Percentiles rank a stretch among this genome's conserved stretches.
These are phyloP conservation scores for Suillus weaverae DNA, from an alignment of 768 basidiomycete species.

Conservation along the genomic window DNA sequence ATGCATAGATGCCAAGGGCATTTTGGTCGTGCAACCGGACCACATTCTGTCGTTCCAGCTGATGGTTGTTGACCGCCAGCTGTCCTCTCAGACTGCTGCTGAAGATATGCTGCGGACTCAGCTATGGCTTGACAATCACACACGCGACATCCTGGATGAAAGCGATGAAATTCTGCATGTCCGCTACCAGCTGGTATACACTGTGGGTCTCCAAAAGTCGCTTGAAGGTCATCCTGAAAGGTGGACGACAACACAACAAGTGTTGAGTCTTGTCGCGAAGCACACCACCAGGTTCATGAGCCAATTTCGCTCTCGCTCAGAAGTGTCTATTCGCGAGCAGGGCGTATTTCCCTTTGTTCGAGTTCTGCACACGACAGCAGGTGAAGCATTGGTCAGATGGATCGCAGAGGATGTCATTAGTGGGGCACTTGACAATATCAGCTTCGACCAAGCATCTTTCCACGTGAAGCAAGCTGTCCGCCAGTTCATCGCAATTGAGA, in stretches of 20 bases:
- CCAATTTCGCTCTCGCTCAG: slow-evolving; percentile 14
- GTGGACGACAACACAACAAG: slow-evolving; percentile 35
- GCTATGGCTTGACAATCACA: slow-evolving; percentile 19
- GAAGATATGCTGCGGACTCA: slow-evolving; percentile 13
- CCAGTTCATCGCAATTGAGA: slow-evolving; percentile 24
- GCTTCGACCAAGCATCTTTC: slow-evolving; percentile 13
- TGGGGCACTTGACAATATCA: slow-evolving; percentile 15
- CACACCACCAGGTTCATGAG: slow-evolving; percentile 15
- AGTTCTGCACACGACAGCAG: slow-evolving; percentile 16
- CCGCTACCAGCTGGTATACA: slow-evolving; percentile 39
- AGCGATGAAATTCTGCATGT: slow-evolving; percentile 42
- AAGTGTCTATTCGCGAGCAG: slow-evolving; percentile 14
- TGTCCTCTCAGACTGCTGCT: slow-evolving; percentile 8
- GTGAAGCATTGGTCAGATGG: slow-evolving; percentile 13
- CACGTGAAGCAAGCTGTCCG: slow-evolving; percentile 12
- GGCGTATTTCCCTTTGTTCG: slow-evolving; percentile 28
- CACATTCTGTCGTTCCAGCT: slow-evolving; percentile 33
- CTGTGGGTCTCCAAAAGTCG: slow-evolving; percentile 29
- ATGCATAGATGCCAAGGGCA: slow-evolving; percentile 22
- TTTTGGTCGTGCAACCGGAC: slow-evolving; percentile 32
- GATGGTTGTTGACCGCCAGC: slow-evolving; percentile 35
- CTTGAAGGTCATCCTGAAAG: slow-evolving; percentile 34
- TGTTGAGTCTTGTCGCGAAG: slow-evolving; percentile 27
- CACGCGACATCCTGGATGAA: slow-evolving; percentile 46
- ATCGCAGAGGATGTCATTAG: slow-evolving; percentile 20